Evolutionary conservation across 2,329 filamentous ascomycete genomes (phyloP).

Genomic region (Leptodontidium sp.): DNA sequence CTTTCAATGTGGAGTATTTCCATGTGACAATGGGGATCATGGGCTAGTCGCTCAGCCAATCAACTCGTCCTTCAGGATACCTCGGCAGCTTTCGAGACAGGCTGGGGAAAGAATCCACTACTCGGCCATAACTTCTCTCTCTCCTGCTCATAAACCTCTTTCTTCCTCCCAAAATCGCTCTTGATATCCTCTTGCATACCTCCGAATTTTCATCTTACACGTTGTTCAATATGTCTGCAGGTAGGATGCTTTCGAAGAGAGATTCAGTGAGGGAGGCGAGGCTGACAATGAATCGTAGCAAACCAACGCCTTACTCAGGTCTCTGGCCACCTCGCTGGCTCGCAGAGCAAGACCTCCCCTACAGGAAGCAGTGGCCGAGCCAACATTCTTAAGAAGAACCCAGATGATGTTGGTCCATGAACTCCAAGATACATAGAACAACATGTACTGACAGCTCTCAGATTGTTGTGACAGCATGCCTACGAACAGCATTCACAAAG

Average conservation of each 20-base stretch:
- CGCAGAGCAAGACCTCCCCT: conserved; percentile 43
- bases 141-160: conserved; percentile 10
- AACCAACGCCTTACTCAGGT: conserved; percentile 56
- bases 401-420: conserved; percentile 65
- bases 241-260: conserved; percentile 28
- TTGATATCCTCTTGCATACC: background rate
- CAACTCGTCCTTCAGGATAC: conserved; percentile 9
- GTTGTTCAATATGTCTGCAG: conserved; percentile 41
- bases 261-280: conserved; percentile 16
- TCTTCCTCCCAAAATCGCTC: conserved; percentile 8
- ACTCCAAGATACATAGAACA: background rate
- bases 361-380: conserved; percentile 38
- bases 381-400: conserved; percentile 67
- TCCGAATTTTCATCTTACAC: background rate
- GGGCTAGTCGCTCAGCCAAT: conserved; percentile 17
- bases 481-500: conserved; percentile 91
- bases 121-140: conserved; percentile 14
- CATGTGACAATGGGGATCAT: conserved; percentile 19
- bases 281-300: conserved; percentile 42
- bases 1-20: conserved; percentile 15
- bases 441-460: conserved; percentile 48
- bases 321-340: conserved; percentile 65
- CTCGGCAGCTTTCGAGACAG: conserved; percentile 21
- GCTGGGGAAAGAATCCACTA: conserved; percentile 16
- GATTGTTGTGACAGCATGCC: conserved; percentile 91